Evolutionary conservation across 768 basidiomycete species (phyloP).

Genomic region (Leccinum barrowsii): DNA sequence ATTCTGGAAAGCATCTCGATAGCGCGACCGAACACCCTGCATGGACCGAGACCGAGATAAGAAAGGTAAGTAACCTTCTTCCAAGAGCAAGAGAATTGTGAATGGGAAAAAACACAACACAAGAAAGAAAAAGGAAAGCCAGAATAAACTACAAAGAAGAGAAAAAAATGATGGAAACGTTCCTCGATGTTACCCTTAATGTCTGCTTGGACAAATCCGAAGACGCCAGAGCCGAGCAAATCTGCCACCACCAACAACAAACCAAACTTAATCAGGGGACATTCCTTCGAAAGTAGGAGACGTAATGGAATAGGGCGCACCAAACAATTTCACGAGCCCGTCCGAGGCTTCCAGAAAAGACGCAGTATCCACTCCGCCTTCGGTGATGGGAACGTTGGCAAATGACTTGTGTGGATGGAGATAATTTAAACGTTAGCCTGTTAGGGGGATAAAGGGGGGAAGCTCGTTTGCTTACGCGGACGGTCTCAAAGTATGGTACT

Average conservation of each 20-base stretch:
- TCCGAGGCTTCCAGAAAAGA: slow-evolving; percentile 87
- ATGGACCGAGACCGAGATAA: slow-evolving; percentile 6
- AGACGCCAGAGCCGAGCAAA: slow-evolving; percentile 63
- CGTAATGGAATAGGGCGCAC: slow-evolving; percentile 38
- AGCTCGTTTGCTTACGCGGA: slow-evolving; percentile 44
- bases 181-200: slow-evolving; percentile 65
- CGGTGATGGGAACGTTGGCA: slow-evolving; percentile 74
- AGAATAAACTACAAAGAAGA: not conserved
- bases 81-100: slow-evolving; percentile 9
- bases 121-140: not conserved
- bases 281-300: slow-evolving; percentile 5
- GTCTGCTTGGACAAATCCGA: slow-evolving; percentile 72
- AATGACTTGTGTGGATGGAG: slow-evolving; percentile 60
- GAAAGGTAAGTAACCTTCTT: slow-evolving; percentile 2
- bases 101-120: slow-evolving; percentile 3
- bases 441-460: not conserved
- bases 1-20: slow-evolving; percentile 37
- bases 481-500: slow-evolving; percentile 64
- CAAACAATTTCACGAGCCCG: slow-evolving; percentile 73
- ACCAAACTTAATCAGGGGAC: slow-evolving; percentile 9
- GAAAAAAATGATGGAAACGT: slow-evolving; percentile 21
- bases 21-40: slow-evolving; percentile 65
- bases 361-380: slow-evolving; percentile 72
- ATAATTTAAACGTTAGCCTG: not conserved
- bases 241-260: slow-evolving; percentile 37